Conservation (phyloP, 805 yeast genomes). For the Candida dajiaensis region DNA sequence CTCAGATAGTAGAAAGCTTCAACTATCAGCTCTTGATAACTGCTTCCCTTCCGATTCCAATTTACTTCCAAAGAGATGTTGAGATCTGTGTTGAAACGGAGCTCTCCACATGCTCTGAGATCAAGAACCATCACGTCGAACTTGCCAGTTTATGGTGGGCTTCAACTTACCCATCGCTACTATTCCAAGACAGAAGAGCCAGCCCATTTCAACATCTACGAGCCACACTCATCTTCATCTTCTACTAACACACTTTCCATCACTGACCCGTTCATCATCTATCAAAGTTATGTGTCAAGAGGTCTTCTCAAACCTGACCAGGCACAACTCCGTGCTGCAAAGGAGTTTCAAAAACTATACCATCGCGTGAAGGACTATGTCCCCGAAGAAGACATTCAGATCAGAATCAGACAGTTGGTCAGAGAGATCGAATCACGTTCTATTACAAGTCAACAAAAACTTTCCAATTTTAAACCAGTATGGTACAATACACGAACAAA, state of each 20-base stretch:
- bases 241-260: conserved; percentile 29
- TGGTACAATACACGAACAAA: not conserved
- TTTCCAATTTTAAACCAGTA: conserved; percentile 1
- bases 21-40: no score
- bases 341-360: conserved; percentile 56
- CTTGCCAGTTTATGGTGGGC: no score
- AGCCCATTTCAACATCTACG: not conserved
- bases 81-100: not conserved
- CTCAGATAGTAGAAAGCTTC: no score
- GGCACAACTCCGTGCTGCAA: conserved; percentile 55
- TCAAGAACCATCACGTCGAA: not conserved
- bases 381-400: conserved; percentile 30
- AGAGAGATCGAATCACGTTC: conserved; percentile 27
- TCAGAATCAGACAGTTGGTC: conserved; percentile 22
- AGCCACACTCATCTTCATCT: conserved; percentile 2
- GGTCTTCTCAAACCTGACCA: conserved; percentile 52
- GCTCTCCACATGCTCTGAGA: not conserved
- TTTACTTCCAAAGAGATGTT: no score
- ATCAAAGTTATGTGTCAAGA: conserved; percentile 44
- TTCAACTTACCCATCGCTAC: not conserved
- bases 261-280: conserved; percentile 59
- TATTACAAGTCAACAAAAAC: conserved; percentile 5
- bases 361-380: conserved; percentile 50
- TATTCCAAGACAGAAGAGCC: not conserved
- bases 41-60: no score